Percentiles rank a stretch among this genome's conserved stretches.
phyloP scores from a whole-genome alignment of 169 alveolate species.

The Plasmodium gaboni region DNA sequence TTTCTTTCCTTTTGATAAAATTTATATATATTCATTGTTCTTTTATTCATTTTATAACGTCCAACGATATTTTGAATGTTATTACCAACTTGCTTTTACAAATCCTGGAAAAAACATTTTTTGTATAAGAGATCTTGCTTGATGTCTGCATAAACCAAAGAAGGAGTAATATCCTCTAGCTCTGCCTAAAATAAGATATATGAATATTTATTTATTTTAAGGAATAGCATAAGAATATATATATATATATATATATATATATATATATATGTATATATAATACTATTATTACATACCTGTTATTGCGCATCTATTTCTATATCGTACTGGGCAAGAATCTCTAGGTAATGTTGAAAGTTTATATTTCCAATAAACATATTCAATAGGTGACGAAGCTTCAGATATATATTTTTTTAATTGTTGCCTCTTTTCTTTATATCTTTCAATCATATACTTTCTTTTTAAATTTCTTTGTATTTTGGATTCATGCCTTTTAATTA shows the following conservation, averaged over 20 bases:
- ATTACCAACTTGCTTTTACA: conserved; percentile 84
- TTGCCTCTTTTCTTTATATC: conserved; percentile 79
- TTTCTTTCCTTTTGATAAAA: too few relatives aligned
- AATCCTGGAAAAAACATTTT: conserved; percentile 84
- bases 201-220: background rate
- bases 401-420: conserved; percentile 80
- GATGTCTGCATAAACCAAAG: conserved; percentile 84
- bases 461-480: conserved; percentile 79
- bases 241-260: background rate
- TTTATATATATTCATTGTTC: too few relatives aligned
- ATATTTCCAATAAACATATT: conserved; percentile 82
- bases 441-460: conserved; percentile 77
- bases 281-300: conserved; percentile 75
- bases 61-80: too few relatives aligned
- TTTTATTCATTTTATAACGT: too few relatives aligned
- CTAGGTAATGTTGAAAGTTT: conserved; percentile 82
- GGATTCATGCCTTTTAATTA: conserved; percentile 77
- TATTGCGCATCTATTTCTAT: conserved; percentile 79
- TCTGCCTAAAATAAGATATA: conserved; percentile 74
- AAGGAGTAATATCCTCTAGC: conserved; percentile 81
- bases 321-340: conserved; percentile 81
- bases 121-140: conserved; percentile 80
- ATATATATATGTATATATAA: background rate
- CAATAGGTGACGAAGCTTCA: conserved; percentile 79
- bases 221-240: too few relatives aligned